These are phyloP conservation scores for Saccharata proteae DNA, from an alignment of 2,329 filamentous ascomycete species.

Conservation along the genomic window DNA sequence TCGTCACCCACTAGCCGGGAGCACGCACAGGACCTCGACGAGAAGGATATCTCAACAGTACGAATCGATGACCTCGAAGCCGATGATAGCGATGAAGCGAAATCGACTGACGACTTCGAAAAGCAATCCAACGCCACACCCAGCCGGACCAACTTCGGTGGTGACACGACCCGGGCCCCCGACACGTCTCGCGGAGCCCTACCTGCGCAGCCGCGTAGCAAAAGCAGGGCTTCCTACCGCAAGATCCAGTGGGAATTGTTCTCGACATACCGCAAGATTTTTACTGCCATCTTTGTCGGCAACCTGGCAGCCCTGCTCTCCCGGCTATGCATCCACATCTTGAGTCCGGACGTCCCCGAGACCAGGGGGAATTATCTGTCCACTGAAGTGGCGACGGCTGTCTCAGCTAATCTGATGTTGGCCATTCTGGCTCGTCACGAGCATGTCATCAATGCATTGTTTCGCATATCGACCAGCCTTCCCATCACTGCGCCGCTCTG, in stretches of 20 bases:
- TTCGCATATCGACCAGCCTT: conserved; percentile 19
- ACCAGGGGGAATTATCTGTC: neutral
- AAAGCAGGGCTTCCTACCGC: neutral
- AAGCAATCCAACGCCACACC: no score
- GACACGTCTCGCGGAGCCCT: no score
- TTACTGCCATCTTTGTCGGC: conserved; percentile 4
- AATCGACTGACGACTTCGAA: no score
- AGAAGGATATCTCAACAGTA: no score
- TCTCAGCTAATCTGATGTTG: conserved; percentile 21
- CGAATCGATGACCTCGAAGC: no score
- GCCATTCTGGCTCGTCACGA: conserved; percentile 21
- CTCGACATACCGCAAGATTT: conserved; percentile 7
- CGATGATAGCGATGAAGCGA: no score
- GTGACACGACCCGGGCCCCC: no score
- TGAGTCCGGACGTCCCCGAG: neutral
- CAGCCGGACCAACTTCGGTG: no score
- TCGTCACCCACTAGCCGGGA: no score
- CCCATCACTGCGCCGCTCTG: conserved; percentile 17
- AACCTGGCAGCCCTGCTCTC: conserved; percentile 3
- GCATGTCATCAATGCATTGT: conserved; percentile 20
- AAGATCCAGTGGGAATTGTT: conserved; percentile 6
- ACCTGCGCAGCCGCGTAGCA: no score
- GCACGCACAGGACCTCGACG: no score
- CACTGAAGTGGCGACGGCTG: conserved; percentile 14
- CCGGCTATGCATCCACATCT: conserved; percentile 3